Evolutionary conservation across 305 asterid genomes (phyloP).

Genomic region (Euphrasia arctica): DNA sequence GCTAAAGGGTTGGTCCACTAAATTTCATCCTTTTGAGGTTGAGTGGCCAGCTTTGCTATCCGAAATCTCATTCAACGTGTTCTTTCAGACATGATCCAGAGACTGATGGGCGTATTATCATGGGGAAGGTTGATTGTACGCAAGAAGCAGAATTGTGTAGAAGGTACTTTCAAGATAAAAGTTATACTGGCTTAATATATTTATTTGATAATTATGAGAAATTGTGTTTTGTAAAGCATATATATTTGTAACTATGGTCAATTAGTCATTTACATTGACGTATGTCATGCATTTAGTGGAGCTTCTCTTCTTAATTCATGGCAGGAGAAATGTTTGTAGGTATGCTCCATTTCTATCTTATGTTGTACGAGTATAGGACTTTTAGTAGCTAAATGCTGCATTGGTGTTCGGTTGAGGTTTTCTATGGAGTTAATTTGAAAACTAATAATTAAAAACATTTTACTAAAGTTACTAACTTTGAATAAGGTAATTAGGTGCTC

Average conservation of each 20-base stretch:
- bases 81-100: constrained; percentile 69
- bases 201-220: constrained; percentile 6
- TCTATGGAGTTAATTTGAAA: neutral
- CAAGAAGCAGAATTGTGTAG: constrained; percentile 74
- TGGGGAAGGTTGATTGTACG: constrained; percentile 98
- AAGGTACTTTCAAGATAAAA: constrained; percentile 49
- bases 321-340: constrained; percentile 11
- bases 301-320: constrained; percentile 12
- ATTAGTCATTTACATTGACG: neutral
- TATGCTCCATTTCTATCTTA: constrained; percentile 13
- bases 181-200: constrained; percentile 19
- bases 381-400: constrained; percentile 12
- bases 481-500: neutral
- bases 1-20: constrained; percentile 4
- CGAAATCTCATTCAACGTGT: constrained; percentile 27
- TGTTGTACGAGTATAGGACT: constrained; percentile 2
- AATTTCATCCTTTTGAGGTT: constrained; percentile 26
- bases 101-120: constrained; percentile 81
- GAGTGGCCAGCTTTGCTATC: constrained; percentile 25
- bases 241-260: neutral
- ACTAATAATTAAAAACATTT: neutral
- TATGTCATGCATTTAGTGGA: constrained; percentile 7
- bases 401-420: constrained; percentile 5
- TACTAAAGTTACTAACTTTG: neutral
- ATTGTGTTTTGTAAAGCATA: constrained; percentile 9